phyloP scores from a whole-genome alignment of 495 filamentous ascomycete genomes.

The Penicillium longicatenatum region DNA sequence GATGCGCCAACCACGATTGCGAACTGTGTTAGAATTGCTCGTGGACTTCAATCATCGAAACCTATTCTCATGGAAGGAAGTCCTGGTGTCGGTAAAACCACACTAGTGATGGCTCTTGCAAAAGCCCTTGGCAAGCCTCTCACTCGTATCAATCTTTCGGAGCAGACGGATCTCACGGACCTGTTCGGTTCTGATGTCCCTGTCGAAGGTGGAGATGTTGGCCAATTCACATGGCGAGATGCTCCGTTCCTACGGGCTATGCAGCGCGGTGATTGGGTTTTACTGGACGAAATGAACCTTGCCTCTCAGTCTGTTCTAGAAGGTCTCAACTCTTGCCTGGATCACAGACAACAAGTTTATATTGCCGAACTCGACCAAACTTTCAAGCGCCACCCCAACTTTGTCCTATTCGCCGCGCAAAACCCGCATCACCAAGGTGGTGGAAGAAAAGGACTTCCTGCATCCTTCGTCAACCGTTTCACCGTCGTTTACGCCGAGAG shows the following conservation, averaged over 20 bases:
- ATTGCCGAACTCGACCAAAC: constrained; percentile 91
- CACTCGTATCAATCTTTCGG: constrained; percentile 93
- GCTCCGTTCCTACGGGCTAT: constrained; percentile 95
- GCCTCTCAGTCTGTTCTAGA: constrained; percentile 97
- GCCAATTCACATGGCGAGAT: constrained; percentile 92
- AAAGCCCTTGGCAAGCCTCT: constrained; percentile 74
- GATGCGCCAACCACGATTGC: constrained; percentile 84
- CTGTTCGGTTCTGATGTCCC: constrained; percentile 97
- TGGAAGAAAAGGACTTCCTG: constrained; percentile 91
- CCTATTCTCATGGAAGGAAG: constrained; percentile 94
- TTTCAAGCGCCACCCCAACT: constrained; percentile 85
- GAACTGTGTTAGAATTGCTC: constrained; percentile 86
- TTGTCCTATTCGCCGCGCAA: constrained; percentile 92
- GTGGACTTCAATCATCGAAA: constrained; percentile 86
- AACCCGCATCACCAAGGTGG: constrained; percentile 98
- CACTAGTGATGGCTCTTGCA: constrained; percentile 82
- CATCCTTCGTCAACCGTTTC: constrained; percentile 97
- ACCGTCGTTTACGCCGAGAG: constrained; percentile 95
- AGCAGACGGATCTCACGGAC: constrained; percentile 97
- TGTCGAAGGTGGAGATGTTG: constrained; percentile 81
- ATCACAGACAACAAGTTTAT: constrained; percentile 95
- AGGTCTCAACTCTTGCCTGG: constrained; percentile 94
- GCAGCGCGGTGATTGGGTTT: constrained; percentile 93
- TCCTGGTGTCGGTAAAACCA: constrained; percentile 97
- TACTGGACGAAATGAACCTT: constrained; percentile 98